Conservation (phyloP, 2,329 filamentous ascomycete species). For the Ophioceras dolichostomum region DNA sequence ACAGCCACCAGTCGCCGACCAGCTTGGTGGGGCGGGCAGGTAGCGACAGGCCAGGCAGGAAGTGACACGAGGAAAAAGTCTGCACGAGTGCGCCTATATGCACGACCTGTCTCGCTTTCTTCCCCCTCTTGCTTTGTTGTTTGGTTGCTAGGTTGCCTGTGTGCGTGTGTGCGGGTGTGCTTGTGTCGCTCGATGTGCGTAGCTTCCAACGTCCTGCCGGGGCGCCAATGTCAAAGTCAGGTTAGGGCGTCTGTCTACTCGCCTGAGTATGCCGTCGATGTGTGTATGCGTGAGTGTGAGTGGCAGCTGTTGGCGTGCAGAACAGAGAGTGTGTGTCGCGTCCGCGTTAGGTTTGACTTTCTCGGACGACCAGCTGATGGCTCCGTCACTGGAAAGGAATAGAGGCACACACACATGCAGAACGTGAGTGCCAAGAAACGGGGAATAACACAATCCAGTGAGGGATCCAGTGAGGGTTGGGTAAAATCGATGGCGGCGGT, state of each 20-base stretch:
- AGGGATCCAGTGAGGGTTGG: background rate
- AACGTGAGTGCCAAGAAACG: background rate
- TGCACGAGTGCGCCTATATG: background rate
- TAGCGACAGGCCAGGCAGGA: background rate
- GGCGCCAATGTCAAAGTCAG: background rate
- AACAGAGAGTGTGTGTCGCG: too few relatives aligned
- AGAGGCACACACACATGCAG: background rate
- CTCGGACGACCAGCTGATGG: too few relatives aligned
- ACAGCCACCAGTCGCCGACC: background rate
- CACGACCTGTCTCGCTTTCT: background rate
- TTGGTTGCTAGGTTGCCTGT: too few relatives aligned
- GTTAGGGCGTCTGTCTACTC: too few relatives aligned
- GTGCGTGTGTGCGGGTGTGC: background rate
- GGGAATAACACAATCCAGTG: too few relatives aligned
- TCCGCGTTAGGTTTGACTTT: too few relatives aligned
- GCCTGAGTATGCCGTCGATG: background rate
- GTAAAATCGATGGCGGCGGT: background rate
- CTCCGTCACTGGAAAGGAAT: background rate
- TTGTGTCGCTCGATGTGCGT: background rate
- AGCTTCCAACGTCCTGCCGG: background rate
- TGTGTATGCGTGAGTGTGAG: background rate
- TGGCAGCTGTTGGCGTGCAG: background rate
- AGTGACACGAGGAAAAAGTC: background rate
- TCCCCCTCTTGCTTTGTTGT: background rate
- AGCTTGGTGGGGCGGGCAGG: background rate